Base-by-base conservation (phyloP, 2,329 filamentous ascomycete genomes). In the Diplodia mutila region DNA sequence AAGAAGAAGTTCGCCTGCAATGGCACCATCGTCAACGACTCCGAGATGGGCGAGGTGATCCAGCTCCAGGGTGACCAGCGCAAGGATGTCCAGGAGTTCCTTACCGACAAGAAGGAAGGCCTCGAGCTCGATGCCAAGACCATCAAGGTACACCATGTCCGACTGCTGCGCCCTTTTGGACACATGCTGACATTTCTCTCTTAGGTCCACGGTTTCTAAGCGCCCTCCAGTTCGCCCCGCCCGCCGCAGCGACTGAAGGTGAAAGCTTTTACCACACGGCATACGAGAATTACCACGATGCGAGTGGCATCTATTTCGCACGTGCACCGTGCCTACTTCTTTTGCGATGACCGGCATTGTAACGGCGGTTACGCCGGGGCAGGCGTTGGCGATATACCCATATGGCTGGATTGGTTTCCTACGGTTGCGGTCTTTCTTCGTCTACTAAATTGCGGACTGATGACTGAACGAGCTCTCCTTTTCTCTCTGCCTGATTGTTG, bases 1-100 rank as follows among this genome's bases (percentile, higher is more conserved):
- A 98, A 98, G 90, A 98, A 98, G 89, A 95, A 97, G 82, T 98
- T 98, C 79, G 94, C 95, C 83, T 98, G 94, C 92, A 98, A 99
- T 97, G 95, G 95, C 88, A 98, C 94, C 85, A 96, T 98, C 82
- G 94, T 98, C 83, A 89, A 89, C 80, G 94, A 98, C 84, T 89
- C 87, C 76, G 93, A 97, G 85, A 97, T 97, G 92, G 94, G 94
- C 81, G 94, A 98, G 87, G 94, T 98, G 87, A 97, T 99, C 80
- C 95, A 99, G 87, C 91, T 99, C 79, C 95, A 99, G 84, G 95
- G 95, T 78, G 95, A 99, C 83, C 95, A 99, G 87, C 94, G 95
- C 84, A 97, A 97, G 85, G 93, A 97, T 88, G 92, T 97, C 81
- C 92, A 96, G 83, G 93, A 97, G 80, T 99, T 98, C 86, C 90